Conservation (phyloP, 2,329 filamentous ascomycete species). For the Chaetomiaceae sp. region DNA sequence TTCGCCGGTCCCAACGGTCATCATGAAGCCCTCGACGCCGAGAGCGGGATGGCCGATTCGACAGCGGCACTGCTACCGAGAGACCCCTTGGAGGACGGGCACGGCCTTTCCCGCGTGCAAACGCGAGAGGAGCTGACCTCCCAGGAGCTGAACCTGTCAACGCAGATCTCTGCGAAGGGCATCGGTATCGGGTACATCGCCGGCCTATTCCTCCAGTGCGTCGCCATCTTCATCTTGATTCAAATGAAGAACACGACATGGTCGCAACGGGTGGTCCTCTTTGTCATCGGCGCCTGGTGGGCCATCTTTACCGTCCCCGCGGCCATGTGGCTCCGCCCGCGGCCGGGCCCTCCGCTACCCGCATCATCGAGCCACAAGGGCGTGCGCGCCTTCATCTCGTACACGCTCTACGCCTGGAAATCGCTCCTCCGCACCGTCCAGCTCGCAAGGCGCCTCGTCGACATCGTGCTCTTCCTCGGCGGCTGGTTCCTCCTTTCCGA, state of each 20-base stretch:
- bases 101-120: slow-evolving; percentile 36
- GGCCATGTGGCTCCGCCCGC: slow-evolving; percentile 78
- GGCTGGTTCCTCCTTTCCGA: slow-evolving; percentile 96
- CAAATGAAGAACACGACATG: slow-evolving; percentile 72
- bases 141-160: slow-evolving; percentile 73
- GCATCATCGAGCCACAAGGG: slow-evolving; percentile 35
- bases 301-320: slow-evolving; percentile 83
- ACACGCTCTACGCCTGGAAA: slow-evolving; percentile 80
- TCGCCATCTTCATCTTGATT: slow-evolving; percentile 74
- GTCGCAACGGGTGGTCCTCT: slow-evolving; percentile 80
- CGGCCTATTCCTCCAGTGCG: slow-evolving; percentile 75
- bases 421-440: slow-evolving; percentile 76
- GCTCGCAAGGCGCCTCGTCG: slow-evolving; percentile 66
- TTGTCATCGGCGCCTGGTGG: slow-evolving; percentile 90
- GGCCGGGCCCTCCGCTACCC: slow-evolving; percentile 78
- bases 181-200: slow-evolving; percentile 93
- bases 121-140: slow-evolving; percentile 52
- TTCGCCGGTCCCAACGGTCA: slow-evolving; percentile 31
- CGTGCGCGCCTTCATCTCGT: slow-evolving; percentile 56
- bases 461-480: slow-evolving; percentile 73
- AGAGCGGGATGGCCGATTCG: slow-evolving; percentile 37
- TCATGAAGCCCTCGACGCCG: slow-evolving; percentile 29
- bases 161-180: slow-evolving; percentile 84
- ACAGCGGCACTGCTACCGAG: slow-evolving; percentile 45
- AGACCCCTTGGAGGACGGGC: slow-evolving; percentile 30